These are phyloP conservation scores for Talaromyces verruculosus DNA, from an alignment of 2,329 filamentous ascomycete species.

Conservation along the genomic window DNA sequence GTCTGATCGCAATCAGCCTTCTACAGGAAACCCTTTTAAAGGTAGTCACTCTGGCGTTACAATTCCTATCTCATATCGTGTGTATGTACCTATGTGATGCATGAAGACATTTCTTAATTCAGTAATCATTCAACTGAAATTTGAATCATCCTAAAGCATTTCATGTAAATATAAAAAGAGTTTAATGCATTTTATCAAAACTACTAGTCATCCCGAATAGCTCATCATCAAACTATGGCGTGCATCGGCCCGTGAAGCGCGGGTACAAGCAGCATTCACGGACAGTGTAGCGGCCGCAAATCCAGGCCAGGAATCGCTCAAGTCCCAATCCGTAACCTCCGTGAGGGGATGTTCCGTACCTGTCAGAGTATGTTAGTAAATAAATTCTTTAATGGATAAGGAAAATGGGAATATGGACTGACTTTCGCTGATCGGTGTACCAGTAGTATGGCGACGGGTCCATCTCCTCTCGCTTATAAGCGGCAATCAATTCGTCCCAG, in stretches of 20 bases:
- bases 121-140: neutral
- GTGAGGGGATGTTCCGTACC: constrained; percentile 88
- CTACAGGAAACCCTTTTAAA: neutral
- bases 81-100: neutral
- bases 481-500: constrained; percentile 83
- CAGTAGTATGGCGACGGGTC: constrained; percentile 88
- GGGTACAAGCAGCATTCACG: constrained; percentile 57
- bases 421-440: constrained; percentile 98
- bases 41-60: neutral
- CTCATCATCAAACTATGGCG: constrained; percentile 37
- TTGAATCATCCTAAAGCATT: neutral
- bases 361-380: constrained; percentile 34
- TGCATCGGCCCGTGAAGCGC: constrained; percentile 53
- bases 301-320: constrained; percentile 73
- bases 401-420: constrained; percentile 43
- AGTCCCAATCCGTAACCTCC: constrained; percentile 91
- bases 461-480: constrained; percentile 84
- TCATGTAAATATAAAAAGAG: neutral
- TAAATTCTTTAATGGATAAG: too few relatives aligned
- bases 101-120: neutral
- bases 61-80: neutral
- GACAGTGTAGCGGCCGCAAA: constrained; percentile 66
- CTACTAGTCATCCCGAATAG: neutral
- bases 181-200: neutral
- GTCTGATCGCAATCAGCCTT: neutral